These are phyloP conservation scores for Scutellaria minor DNA, from an alignment of 257 asterid species.

Conservation along the genomic window DNA sequence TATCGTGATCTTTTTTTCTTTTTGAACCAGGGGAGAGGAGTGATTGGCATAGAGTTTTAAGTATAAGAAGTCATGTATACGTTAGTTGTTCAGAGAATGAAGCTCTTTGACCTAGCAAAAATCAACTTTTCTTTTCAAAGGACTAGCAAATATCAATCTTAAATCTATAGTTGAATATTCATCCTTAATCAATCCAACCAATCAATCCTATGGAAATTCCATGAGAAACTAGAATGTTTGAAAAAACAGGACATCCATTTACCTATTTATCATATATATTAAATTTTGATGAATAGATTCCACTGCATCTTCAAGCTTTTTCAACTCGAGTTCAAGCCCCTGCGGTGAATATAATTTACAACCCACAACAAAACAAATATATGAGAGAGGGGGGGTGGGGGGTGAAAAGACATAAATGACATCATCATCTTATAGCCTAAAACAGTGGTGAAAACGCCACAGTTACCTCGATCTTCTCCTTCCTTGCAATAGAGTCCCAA, in stretches of 20 bases:
- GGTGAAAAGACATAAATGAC: not conserved
- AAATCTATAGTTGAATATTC: not conserved
- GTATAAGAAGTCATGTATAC: too few relatives aligned
- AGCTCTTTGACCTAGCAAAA: not conserved
- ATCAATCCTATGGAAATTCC: not conserved
- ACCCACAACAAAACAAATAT: not conserved
- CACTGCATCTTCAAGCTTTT: slow-evolving; percentile 72
- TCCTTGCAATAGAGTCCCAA: slow-evolving; percentile 86
- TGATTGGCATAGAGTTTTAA: not conserved
- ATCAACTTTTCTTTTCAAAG: not conserved
- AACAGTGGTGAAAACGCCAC: not conserved
- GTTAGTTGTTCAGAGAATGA: not conserved
- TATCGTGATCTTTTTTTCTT: not conserved
- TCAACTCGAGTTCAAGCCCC: slow-evolving; percentile 85
- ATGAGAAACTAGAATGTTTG: not conserved
- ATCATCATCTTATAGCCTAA: not conserved
- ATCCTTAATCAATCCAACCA: slow-evolving; percentile 18
- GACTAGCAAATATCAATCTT: not conserved
- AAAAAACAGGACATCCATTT: slow-evolving; percentile 5
- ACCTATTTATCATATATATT: slow-evolving; percentile 57
- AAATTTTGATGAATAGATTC: slow-evolving; percentile 61
- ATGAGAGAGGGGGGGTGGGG: slow-evolving; percentile 8
- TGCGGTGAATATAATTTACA: slow-evolving; percentile 36
- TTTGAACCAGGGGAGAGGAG: not conserved
- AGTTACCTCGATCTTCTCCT: slow-evolving; percentile 81